Base-by-base conservation (phyloP, 2,329 filamentous ascomycete species). In the Colletotrichum sp. region DNA sequence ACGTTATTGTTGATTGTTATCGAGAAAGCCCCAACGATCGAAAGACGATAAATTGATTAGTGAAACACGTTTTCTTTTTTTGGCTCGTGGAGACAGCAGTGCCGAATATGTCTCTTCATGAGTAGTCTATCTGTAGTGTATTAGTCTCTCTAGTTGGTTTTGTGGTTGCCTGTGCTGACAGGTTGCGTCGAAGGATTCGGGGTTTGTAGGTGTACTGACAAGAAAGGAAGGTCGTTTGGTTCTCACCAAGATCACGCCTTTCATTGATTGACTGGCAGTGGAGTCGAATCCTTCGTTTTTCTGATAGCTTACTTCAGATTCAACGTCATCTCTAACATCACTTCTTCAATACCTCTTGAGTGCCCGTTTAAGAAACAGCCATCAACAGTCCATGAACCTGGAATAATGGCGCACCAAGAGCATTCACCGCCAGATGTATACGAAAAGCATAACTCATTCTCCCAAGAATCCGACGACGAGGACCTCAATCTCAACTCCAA, bases 381-480 rank as follows among this genome's bases (percentile, higher is more conserved):
- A 2, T 48, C 18, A 9, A 48, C 18, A 12, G 1, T 3, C 1
- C 18, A 48, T 12, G 9, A 12, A 1, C 5, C 18, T 0, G 9
- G 2, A 6, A 7, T 1, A 4, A 48, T 48, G 43, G 10, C 6
- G 18, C 43, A 48, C 10, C 18, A 48, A 48, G 3, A 13, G 3
- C 3, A 48, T 48, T 48, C 10, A 22, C 10, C 1, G 3, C 9
- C 10, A 48, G 10, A 13, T 4, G 6, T 48, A 1, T 3, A 22
- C n/a, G 43, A 48, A 48, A 48, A 48, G 18, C 18, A 2, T 0
- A 48, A 0, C 0, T n/a, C 39, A 4, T 1, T 3, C 10, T 1
- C 10, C 0, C 43, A 48, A 7, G 43, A 22, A 1, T 48, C 10
- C 43, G 10, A 8, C 1, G n/a, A 48, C 1, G 43, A 48, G 2